Base-by-base conservation (phyloP, 768 basidiomycete genomes). In the Thelephora aurantiotincta region DNA sequence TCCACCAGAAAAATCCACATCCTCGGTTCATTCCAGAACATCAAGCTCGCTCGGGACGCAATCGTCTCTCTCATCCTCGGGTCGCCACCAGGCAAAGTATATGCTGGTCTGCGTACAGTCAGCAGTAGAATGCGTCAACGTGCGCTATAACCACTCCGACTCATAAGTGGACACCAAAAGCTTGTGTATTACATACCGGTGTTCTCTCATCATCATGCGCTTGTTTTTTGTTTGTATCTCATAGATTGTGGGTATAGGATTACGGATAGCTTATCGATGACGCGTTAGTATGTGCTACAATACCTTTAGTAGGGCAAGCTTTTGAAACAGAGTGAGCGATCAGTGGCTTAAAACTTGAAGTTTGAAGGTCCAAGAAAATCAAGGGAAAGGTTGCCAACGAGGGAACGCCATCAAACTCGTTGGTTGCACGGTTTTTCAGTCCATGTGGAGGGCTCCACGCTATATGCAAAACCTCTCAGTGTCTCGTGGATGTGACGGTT, bases 1-100 rank as follows among this genome's bases (percentile, higher is more conserved):
- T 18, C 51, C n/a, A 52, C 5, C 57, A 96, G 93, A 23, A 93
- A 96, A 75, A 96, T 99, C 35, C 93, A 97, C 57, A 97, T 99
- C 55, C 81, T 99, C 64, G 96, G 96, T 19, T 94, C 93, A 13
- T 97, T 96, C 69, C 89, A 93, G 69, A 96, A 96, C 59, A 98
- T 99, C 71, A 96, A 94, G 65, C 77, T 98, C 49, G 96, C 96
- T 0, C 76, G 93, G 48, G 94, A 97, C 63, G 92, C 96, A 5
- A 81, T 99, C 52, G 93, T 96, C 22, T 91, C 89, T 12, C 75
- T 96, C 16, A 97, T 97, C 54, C 73, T 97, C 13, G 93, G 93
- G 30, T 93, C 91, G 12, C 93, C 93, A 0, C 93, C 93, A 44
- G 93, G 93, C 45, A 89, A 91, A 60, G 88, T 91, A 5, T 88